Conservation (phyloP, 2,329 filamentous ascomycete genomes). For the Aspergillus sclerotialis region DNA sequence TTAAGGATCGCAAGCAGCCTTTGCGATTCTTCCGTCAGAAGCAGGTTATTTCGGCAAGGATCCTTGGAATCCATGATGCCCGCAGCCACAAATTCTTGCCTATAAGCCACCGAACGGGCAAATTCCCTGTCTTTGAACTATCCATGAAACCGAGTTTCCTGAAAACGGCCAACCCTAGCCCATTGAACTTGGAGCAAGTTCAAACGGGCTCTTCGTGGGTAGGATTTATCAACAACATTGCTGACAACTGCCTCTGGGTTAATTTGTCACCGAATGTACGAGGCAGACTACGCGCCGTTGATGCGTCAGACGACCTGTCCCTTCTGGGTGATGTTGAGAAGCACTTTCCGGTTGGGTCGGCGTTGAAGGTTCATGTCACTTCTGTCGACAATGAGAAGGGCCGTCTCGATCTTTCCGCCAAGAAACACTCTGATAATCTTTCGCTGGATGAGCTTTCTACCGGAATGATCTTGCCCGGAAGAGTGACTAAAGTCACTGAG, state of each 20-base stretch:
- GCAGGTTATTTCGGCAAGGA: slow-evolving; percentile 64
- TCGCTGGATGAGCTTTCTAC: slow-evolving; percentile 65
- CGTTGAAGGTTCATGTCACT: slow-evolving; percentile 71
- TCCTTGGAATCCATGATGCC: slow-evolving; percentile 84
- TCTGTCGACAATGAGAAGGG: slow-evolving; percentile 65
- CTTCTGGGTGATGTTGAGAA: slow-evolving; percentile 66
- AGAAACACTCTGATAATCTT: slow-evolving; percentile 55
- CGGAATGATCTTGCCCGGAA: slow-evolving; percentile 74
- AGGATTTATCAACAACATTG: slow-evolving; percentile 87
- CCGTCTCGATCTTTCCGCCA: slow-evolving; percentile 76
- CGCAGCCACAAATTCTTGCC: slow-evolving; percentile 86
- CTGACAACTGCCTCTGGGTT: slow-evolving; percentile 75
- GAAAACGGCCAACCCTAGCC: slow-evolving; percentile 48
- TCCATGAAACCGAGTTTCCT: slow-evolving; percentile 65
- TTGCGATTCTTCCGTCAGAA: slow-evolving; percentile 67
- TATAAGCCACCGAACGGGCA: slow-evolving; percentile 75
- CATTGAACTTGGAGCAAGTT: slow-evolving; percentile 66
- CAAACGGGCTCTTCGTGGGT: slow-evolving; percentile 64
- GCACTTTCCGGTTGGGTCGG: slow-evolving; percentile 86
- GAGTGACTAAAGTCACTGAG: slow-evolving; percentile 79
- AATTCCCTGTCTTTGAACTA: slow-evolving; percentile 75
- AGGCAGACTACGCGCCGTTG: slow-evolving; percentile 73
- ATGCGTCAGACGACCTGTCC: slow-evolving; percentile 80
- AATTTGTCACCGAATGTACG: slow-evolving; percentile 83
- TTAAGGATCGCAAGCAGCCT: slow-evolving; percentile 73